Evolutionary conservation across 371 early-diverging fungal species (phyloP), one percentile per base, ranked within the genome.

Genomic region (Syncephalastrum racemosum): DNA sequence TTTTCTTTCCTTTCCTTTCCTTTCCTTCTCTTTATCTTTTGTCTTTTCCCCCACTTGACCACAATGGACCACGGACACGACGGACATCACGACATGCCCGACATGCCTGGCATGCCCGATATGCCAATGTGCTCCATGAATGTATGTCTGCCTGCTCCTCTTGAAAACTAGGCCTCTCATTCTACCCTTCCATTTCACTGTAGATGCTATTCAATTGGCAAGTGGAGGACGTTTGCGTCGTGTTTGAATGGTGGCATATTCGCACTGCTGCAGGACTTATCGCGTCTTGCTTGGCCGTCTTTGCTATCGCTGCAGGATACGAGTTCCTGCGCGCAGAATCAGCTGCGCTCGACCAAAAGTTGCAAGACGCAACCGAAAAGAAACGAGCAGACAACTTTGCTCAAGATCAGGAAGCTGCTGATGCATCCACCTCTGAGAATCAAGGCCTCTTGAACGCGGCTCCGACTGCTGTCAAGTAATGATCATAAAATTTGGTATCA

Each of bases 201-300:
- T 74, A 89, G 85, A 92, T 92, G 92, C 57, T 87, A 4, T 85
- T 90, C 64, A 92, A 90, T 67, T 92, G 91, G 91, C 75, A 83
- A 58, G 79, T 83, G 4, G 66, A 88, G 56, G 81, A 90, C 68
- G 81, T 89, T 2, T 92, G 92, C 49, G 78, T 92, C 7, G 79
- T 92, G 23, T 88, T 89, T 59, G 74, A 79, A 54, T 89, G 84
- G 71, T 90, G 90, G 91, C 87, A 83, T 54, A 82, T 90, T 56
- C 73, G 83, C 55, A 74, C 78, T 5, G 59, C 65, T 7, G 13
- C 55, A 2, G 69, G 67, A 8, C 62, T 92, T 24, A 41, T 88
- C 6, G 5, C 84, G 1, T 83, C 90, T 2, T 86, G 86, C 40
- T 39, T 85, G 1, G 69, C 76, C 2, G 71, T 92, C 24, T 74